Conservation (phyloP, 116 monocot genomes). For the Dioscorea cayenensis region DNA sequence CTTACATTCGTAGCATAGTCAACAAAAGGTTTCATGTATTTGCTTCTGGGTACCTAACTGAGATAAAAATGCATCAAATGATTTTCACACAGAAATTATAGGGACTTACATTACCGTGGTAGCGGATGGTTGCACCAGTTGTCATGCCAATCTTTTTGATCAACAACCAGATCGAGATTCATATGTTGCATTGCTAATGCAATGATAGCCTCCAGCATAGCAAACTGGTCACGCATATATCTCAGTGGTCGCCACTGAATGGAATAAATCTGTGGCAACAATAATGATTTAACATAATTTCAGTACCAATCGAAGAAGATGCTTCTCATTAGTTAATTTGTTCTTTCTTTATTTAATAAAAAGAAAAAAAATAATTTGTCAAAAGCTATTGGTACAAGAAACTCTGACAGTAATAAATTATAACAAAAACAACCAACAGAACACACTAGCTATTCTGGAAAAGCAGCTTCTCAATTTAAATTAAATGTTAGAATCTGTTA, state of each 20-base stretch:
- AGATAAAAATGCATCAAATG: neutral
- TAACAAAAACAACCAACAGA: too few relatives aligned
- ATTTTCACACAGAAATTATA: neutral
- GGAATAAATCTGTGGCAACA: conserved; percentile 65
- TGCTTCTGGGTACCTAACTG: neutral
- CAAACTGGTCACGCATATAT: conserved; percentile 96
- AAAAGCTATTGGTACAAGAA: too few relatives aligned
- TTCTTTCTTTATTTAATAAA: too few relatives aligned
- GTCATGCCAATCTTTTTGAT: conserved; percentile 99
- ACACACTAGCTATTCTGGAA: too few relatives aligned
- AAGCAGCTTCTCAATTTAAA: too few relatives aligned
- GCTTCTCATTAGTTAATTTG: too few relatives aligned
- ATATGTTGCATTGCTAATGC: conserved; percentile 70
- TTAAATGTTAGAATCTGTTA: too few relatives aligned
- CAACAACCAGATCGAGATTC: conserved; percentile 62
- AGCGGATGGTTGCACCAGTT: conserved; percentile 95
- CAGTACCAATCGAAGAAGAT: neutral
- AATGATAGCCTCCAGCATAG: conserved; percentile 83
- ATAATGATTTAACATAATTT: neutral
- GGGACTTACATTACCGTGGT: conserved; percentile 77
- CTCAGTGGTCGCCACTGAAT: conserved; percentile 93
- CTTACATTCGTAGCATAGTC: too few relatives aligned
- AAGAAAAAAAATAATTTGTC: too few relatives aligned
- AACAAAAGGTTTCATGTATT: neutral
- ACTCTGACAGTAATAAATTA: too few relatives aligned